phyloP scores from a whole-genome alignment of 306 rosid species.

The Aeschynomene evenia region DNA sequence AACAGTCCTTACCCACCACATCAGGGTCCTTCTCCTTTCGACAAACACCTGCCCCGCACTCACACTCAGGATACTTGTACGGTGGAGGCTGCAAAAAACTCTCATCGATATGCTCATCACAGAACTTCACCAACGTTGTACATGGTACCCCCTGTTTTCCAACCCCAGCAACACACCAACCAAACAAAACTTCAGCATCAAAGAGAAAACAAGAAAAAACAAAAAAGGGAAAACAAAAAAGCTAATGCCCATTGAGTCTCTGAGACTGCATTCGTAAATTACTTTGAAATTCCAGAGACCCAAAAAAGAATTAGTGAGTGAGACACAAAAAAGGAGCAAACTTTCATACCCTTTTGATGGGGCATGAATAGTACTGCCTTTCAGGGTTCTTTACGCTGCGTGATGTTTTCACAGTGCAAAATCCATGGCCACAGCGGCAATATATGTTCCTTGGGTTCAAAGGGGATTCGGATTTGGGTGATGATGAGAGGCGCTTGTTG shows the following conservation, averaged over 20 bases:
- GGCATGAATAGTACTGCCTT: slow-evolving; percentile 39
- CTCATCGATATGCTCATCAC: slow-evolving; percentile 19
- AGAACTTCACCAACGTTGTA: background rate
- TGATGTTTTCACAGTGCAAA: slow-evolving; percentile 19
- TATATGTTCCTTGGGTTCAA: background rate
- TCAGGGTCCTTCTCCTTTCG: background rate
- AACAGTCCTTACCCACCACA: background rate
- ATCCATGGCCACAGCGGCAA: slow-evolving; percentile 43
- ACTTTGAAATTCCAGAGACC: too few species aligned
- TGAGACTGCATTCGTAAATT: too few species aligned
- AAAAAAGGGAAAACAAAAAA: too few species aligned
- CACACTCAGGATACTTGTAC: slow-evolving; percentile 36
- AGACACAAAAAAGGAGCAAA: background rate
- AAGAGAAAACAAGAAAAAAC: background rate
- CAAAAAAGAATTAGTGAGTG: too few species aligned
- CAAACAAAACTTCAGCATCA: background rate
- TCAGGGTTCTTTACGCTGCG: background rate
- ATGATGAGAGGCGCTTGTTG: background rate
- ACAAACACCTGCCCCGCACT: slow-evolving; percentile 47
- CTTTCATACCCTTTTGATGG: slow-evolving; percentile 41
- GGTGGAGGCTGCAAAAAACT: slow-evolving; percentile 28
- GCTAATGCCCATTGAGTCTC: too few species aligned
- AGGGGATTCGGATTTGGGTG: background rate
- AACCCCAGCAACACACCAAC: background rate
- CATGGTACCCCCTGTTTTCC: slow-evolving; percentile 35